Base-by-base conservation (phyloP, 345 rosid species). In the Noccaea bulbosa region DNA sequence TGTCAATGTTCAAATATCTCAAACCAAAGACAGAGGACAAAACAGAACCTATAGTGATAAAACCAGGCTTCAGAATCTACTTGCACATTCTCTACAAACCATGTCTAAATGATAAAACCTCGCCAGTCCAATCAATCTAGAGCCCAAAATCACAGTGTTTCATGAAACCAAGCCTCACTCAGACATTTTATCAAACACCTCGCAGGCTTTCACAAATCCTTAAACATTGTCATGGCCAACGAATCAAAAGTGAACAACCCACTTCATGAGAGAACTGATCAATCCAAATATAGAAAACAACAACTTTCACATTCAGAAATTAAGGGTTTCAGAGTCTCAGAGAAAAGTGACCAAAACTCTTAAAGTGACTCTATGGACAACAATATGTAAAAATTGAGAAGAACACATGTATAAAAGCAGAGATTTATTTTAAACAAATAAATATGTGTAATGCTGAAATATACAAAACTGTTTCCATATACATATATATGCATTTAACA, bases 131-230 rank as follows among this genome's bases (percentile, higher is more conserved):
- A 83, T 85, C 71, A 86, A 88, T 1, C 87, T 80, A 62, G 69
- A 83, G 9, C 91, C 89, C 50, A 84, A 80, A 78, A 88, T 60
- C 57, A 87, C 83, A 1, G 85, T 80, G 59, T 85, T 88, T 91
- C 84, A 82, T 32, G 76, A 85, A 55, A 88, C 84, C 80, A 85
- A 81, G 55, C 83, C 94, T 60, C 92, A 27, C 5, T 24, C 39
- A 61, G n/a, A 24, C 22, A 27, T 43, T 43, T 61, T 44, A 61
- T 61, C 65, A 30, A 90, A 90, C 88, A 84, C 81, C 76, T 85
- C 78, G 61, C 69, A 71, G 0, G 94, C 94, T 7, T 88, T 33
- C 84, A 85, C 90, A 90, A 24, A 64, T 68, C 81, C 0, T 83
- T 81, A 27, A 86, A 76, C 69, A 77, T 86, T 4, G 90, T 76